Evolutionary conservation across 805 yeast species (phyloP).

Genomic region (Myxozyma udenii): DNA sequence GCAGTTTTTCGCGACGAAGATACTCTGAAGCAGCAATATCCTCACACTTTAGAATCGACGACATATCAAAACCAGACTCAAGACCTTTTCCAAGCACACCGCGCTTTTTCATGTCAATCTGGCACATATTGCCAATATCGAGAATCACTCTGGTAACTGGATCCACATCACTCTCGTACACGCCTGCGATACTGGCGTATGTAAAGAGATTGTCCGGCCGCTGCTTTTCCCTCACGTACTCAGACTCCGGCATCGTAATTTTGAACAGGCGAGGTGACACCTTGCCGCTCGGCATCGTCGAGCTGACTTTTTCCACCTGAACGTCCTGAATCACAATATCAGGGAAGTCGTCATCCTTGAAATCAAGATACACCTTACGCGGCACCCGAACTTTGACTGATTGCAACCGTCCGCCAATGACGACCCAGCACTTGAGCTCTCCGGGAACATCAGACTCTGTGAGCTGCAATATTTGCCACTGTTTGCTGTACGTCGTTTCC

Average conservation of each 20-base stretch:
- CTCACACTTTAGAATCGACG: slow-evolving; percentile 19
- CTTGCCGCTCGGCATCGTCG: slow-evolving; percentile 68
- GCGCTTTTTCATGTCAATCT: slow-evolving; percentile 64
- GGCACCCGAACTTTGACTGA: slow-evolving; percentile 70
- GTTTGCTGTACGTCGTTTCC: slow-evolving; percentile 61
- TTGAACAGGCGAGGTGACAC: slow-evolving; percentile 52
- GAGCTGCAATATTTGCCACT: slow-evolving; percentile 85
- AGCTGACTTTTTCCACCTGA: slow-evolving; percentile 55
- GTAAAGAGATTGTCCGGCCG: slow-evolving; percentile 63
- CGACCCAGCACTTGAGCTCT: slow-evolving; percentile 67
- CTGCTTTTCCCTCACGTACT: slow-evolving; percentile 53
- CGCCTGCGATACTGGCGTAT: slow-evolving; percentile 57
- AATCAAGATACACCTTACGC: slow-evolving; percentile 65
- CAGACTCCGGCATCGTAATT: slow-evolving; percentile 64
- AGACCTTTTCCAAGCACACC: slow-evolving; percentile 85
- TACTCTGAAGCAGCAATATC: slow-evolving; percentile 48
- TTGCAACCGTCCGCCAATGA: slow-evolving; percentile 70
- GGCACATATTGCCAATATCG: slow-evolving; percentile 70
- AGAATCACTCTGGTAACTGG: slow-evolving; percentile 72
- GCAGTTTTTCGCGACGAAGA: slow-evolving; percentile 40
- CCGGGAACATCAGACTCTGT: slow-evolving; percentile 62
- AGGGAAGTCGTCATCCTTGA: slow-evolving; percentile 50
- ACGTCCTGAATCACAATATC: slow-evolving; percentile 45
- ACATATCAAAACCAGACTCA: slow-evolving; percentile 72
- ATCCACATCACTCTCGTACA: slow-evolving; percentile 72